phyloP scores from a whole-genome alignment of 208 protist genomes.

The Kentomonas sorsogonicus region DNA sequence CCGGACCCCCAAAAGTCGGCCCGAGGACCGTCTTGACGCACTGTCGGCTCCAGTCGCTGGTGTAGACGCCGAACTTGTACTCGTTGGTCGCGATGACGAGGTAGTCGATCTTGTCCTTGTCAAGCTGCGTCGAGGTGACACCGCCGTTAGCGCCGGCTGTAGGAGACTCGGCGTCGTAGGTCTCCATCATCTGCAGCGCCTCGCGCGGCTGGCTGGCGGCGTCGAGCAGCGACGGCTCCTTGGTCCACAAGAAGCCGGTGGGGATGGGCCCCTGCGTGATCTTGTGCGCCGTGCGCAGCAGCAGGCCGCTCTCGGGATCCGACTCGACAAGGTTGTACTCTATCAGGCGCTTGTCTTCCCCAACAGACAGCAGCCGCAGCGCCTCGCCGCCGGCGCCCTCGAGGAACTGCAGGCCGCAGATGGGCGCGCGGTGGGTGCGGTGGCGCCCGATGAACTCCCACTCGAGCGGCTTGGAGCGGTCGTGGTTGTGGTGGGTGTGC shows the following conservation, averaged over 20 bases:
- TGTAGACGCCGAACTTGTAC: constrained; percentile 86
- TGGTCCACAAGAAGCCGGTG: constrained; percentile 86
- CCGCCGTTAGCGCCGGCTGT: too few relatives aligned
- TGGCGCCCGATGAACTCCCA: constrained; percentile 92
- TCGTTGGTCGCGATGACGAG: constrained; percentile 86
- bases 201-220: constrained; percentile 29
- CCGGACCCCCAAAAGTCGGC: constrained; percentile 90
- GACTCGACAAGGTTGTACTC: constrained; percentile 92
- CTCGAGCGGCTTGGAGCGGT: constrained; percentile 54
- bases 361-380: constrained; percentile 87
- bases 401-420: constrained; percentile 89
- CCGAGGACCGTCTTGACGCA: constrained; percentile 85
- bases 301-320: constrained; percentile 75
- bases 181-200: constrained; percentile 13
- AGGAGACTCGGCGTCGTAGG: not conserved
- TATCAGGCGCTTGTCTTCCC: constrained; percentile 90
- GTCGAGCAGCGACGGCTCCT: constrained; percentile 36
- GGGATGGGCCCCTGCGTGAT: constrained; percentile 89
- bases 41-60: constrained; percentile 81
- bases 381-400: constrained; percentile 27
- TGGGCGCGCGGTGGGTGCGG: constrained; percentile 83
- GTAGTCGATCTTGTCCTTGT: constrained; percentile 39
- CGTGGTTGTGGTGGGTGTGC: constrained; percentile 41
- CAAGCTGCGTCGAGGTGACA: too few relatives aligned
- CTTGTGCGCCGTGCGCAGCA: constrained; percentile 74